Conservation (phyloP, 2,329 filamentous ascomycete genomes). For the Chaetoscypha palmicola region DNA sequence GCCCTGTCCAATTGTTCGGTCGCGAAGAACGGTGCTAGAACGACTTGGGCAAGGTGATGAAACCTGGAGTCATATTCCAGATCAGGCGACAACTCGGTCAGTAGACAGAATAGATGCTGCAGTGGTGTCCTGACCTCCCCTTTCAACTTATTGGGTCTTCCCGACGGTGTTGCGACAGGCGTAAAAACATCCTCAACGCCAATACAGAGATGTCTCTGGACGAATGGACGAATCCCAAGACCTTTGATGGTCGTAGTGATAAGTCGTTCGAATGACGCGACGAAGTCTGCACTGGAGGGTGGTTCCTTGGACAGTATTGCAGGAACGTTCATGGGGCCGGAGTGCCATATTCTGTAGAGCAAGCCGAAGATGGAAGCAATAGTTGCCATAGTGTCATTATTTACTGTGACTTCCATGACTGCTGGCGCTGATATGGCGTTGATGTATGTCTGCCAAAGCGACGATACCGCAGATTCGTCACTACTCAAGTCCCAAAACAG, state of each 20-base stretch:
- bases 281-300: slow-evolving; percentile 38
- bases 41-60: slow-evolving; percentile 34
- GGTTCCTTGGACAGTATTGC: slow-evolving; percentile 21
- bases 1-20: slow-evolving; percentile 31
- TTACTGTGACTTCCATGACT: slow-evolving; percentile 83
- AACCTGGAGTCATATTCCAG: slow-evolving; percentile 23
- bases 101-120: slow-evolving; percentile 56
- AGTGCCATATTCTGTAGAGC: slow-evolving; percentile 62
- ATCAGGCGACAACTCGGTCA: slow-evolving; percentile 31
- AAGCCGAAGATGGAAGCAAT: slow-evolving; percentile 65
- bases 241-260: slow-evolving; percentile 42
- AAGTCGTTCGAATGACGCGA: slow-evolving; percentile 47
- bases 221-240: slow-evolving; percentile 55
- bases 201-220: slow-evolving; percentile 50
- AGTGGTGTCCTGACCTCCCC: slow-evolving; percentile 52
- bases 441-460: slow-evolving; percentile 56
- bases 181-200: slow-evolving; percentile 50
- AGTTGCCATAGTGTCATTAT: slow-evolving; percentile 73
- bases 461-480: slow-evolving; percentile 46
- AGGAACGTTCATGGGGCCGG: slow-evolving; percentile 35
- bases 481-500: slow-evolving; percentile 57
- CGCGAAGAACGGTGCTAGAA: slow-evolving; percentile 53
- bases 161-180: slow-evolving; percentile 57
- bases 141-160: slow-evolving; percentile 44
- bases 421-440: slow-evolving; percentile 59